Percentiles rank a stretch among this genome's conserved stretches.
These are phyloP conservation scores for Exserohilum rostratum DNA, from an alignment of 2,329 filamentous ascomycete species.

Conservation along the genomic window DNA sequence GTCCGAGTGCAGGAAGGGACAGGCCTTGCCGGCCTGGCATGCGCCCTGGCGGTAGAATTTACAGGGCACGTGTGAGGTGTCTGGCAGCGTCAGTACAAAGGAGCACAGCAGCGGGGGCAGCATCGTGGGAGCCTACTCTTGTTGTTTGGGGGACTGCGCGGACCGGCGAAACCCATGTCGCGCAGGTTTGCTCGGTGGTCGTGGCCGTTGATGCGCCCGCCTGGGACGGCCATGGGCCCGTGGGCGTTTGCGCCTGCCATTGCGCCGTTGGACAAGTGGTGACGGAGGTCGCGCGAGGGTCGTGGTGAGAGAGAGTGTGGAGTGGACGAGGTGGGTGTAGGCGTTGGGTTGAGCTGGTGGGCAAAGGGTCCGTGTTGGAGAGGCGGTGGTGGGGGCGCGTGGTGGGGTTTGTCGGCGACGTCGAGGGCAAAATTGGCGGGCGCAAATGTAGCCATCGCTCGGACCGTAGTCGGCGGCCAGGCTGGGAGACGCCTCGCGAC, in stretches of 20 bases:
- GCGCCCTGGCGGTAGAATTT: conserved; percentile 98
- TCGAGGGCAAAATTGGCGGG: conserved; percentile 26
- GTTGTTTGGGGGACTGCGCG: conserved; percentile 57
- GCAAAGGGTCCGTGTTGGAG: conserved; percentile 32
- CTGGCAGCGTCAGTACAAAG: conserved; percentile 55
- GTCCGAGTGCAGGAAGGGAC: conserved; percentile 94
- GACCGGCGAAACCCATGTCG: conserved; percentile 48
- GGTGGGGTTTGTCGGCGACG: conserved; percentile 38
- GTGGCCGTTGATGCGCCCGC: conserved; percentile 41
- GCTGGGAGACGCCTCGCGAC: conserved; percentile 5
- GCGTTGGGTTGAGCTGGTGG: conserved; percentile 35
- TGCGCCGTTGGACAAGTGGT: conserved; percentile 33
- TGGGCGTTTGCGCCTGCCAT: conserved; percentile 46
- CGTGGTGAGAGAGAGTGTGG: conserved; percentile 34
- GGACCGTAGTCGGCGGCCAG: conserved; percentile 8
- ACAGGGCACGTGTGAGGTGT: conserved; percentile 96
- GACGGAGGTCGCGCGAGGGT: conserved; percentile 41
- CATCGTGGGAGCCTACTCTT: conserved; percentile 49
- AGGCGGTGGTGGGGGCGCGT: conserved; percentile 38
- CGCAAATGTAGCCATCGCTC: conserved; percentile 39
- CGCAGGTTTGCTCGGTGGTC: conserved; percentile 41
- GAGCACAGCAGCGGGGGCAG: background rate
- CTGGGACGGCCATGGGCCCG: conserved; percentile 46
- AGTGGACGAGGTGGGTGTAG: conserved; percentile 22
- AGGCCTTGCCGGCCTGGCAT: conserved; percentile 94